Evolutionary conservation across 2,329 filamentous ascomycete species (phyloP), one percentile per base, ranked within the genome.

Genomic region (Aspergillus versicolor): DNA sequence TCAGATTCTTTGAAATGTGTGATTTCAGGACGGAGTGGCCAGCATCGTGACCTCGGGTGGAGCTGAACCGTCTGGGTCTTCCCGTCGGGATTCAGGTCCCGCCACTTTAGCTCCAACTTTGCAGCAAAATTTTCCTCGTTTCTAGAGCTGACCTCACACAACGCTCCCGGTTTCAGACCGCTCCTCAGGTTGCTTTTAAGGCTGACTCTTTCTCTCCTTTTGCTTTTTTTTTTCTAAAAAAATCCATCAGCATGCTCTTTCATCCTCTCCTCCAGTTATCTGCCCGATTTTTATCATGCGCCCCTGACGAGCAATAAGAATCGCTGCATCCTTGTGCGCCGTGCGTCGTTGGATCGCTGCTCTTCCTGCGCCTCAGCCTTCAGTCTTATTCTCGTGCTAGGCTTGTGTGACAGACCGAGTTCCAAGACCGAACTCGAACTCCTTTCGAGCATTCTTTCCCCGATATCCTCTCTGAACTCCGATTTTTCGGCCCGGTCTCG

Each of bases 221-320:
- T 49, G 42, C 53, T 44, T 40, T 42, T 48, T 19, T 19, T 27
- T 15, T 41, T 42, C 19, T 44, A 52, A 52, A 27, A 48, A 30
- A 30, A 11, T 30, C 44, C 44, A 54, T 52, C 46, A 52, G 45
- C 51, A 54, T 62, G 44, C 54, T 58, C 56, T 41, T 54, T 59
- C 44, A 45, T 52, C 24, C 27, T 55, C 42, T 58, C 58, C 45
- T 59, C 63, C 63, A 65, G 46, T 65, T 56, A 66, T 48, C 64
- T 57, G 42, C 56, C n/a, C 52, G 54, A 42, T 34, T 62, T 48
- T 47, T 49, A 53, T 60, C 64, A 66, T 66, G 64, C 64, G 61
- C 55, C 56, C 52, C 54, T 61, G 56, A 61, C 51, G 54, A 61
- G 53, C 59, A 54, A 54, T 60, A 60, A 59, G 44, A 57, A 60